Evolutionary conservation across 2,329 filamentous ascomycete species (phyloP).

Genomic region (Colletotrichum sp.): DNA sequence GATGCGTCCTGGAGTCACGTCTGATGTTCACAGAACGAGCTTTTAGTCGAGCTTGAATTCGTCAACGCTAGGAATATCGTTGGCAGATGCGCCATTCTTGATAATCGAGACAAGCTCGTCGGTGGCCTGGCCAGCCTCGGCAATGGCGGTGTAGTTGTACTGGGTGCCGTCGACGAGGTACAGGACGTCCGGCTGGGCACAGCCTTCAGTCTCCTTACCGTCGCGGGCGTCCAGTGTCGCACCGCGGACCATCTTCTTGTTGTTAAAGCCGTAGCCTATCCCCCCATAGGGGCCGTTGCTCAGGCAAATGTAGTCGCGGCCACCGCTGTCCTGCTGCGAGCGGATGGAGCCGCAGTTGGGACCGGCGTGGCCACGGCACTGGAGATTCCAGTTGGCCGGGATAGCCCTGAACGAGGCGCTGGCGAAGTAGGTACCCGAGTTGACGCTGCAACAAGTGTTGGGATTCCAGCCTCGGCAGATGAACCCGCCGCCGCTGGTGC

Average conservation of each 20-base stretch:
- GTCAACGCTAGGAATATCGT: neutral
- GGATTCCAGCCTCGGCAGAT: neutral
- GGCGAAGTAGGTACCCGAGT: neutral
- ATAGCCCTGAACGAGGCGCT: constrained; percentile 7
- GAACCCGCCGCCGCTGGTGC: neutral
- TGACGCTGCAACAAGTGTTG: constrained; percentile 12
- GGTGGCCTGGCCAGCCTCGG: neutral
- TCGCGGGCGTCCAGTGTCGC: constrained; percentile 5
- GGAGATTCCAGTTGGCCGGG: neutral
- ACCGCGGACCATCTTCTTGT: constrained; percentile 6
- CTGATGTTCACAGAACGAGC: constrained; percentile 6
- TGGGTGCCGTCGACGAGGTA: constrained; percentile 13
- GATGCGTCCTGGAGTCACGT: neutral
- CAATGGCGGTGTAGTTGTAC: constrained; percentile 16
- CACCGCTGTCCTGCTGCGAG: neutral
- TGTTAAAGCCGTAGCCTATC: neutral
- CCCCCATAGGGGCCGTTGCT: constrained; percentile 1
- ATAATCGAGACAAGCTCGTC: neutral
- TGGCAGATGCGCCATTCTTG: neutral
- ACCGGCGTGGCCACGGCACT: neutral
- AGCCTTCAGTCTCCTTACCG: neutral
- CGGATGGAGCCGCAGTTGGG: constrained; percentile 8
- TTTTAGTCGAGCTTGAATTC: neutral
- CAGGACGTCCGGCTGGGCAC: constrained; percentile 6
- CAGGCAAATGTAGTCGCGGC: constrained; percentile 4